Evolutionary conservation across 2,329 filamentous ascomycete species (phyloP).

Genomic region (Penicillium sp.): DNA sequence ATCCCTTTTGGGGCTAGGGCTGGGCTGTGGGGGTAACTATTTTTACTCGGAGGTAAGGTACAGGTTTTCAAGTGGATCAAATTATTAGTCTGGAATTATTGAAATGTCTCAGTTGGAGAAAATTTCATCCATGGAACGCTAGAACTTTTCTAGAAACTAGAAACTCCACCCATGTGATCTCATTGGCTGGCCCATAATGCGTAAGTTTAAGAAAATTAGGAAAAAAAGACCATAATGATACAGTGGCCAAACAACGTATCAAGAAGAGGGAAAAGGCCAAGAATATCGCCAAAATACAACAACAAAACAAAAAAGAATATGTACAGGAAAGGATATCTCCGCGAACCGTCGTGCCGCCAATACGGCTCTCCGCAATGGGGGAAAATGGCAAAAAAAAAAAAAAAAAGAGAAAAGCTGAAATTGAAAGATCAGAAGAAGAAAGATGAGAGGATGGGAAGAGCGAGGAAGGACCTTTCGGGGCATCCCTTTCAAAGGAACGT

Average conservation of each 20-base stretch:
- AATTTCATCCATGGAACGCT: neutral
- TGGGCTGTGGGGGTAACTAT: neutral
- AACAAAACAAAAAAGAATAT: neutral
- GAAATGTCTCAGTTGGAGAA: neutral
- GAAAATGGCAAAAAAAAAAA: neutral
- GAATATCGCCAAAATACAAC: conserved; percentile 3
- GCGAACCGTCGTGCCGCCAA: neutral
- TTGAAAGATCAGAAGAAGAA: neutral
- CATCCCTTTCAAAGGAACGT: neutral
- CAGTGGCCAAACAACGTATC: neutral
- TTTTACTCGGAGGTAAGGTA: neutral
- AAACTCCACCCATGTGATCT: neutral
- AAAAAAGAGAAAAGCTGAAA: neutral
- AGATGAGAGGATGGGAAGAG: too few species aligned
- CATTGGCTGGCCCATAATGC: neutral
- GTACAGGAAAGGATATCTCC: conserved; percentile 8
- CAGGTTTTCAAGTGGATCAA: neutral
- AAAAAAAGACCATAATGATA: neutral
- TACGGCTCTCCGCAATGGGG: neutral
- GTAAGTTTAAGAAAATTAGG: neutral
- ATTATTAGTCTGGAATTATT: neutral
- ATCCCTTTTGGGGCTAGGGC: neutral
- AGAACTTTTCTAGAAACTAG: neutral
- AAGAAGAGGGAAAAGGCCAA: neutral
- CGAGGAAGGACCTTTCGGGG: neutral